Base-by-base conservation (phyloP, 2,329 filamentous ascomycete genomes). In the Mariannaea sp. region DNA sequence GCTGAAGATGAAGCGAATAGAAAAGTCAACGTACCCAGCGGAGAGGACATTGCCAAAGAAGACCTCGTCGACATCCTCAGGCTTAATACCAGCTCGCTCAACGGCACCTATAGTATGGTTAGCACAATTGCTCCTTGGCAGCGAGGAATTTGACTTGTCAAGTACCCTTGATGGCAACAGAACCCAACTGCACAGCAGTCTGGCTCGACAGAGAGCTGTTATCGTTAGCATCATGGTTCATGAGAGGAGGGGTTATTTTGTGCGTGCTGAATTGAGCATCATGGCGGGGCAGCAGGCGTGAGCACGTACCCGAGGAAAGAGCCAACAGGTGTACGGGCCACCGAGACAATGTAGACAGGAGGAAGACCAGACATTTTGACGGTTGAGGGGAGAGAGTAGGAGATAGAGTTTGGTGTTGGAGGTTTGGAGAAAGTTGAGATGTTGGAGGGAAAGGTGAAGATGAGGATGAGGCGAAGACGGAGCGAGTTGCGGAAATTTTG, bases 31-130 rank as follows among this genome's bases (percentile, higher is more conserved):
- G 67, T 82, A 96, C 92, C 93, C 92, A 73, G 93, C 94, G 55
- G 92, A 96, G 68, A 99, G 84, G 64, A 99, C 94, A 80, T 99
- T 99, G 75, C 94, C 94, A 71, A 97, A 95, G 81, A 94, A 95
- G 71, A 99, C 91, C 75, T 99, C 94, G 72, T 99, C 86, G 53
- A 99, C 90, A 72, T 96, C 85, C 68, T 92, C 85, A 49, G 91
- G 82, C 78, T 95, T 92, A 77, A 99, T 85, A 50, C 94, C 87
- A 40, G 89, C 90, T 68, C 91, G 88, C 77, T 92, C 88, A 63
- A 99, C 84, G 57, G 93, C 93, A 68, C 81, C 84, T 87, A 12
- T 10, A 10, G n/a, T 16, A 48, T 40, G 50, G 49, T 52, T 44
- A 49, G 29, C 26, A 14, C 22, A 19, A 7, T 44, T 45, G 30